Percentiles rank a stretch among this genome's conserved stretches.
phyloP scores from a whole-genome alignment of 164 flowering plant genomes.

The Taxillus chinensis region DNA sequence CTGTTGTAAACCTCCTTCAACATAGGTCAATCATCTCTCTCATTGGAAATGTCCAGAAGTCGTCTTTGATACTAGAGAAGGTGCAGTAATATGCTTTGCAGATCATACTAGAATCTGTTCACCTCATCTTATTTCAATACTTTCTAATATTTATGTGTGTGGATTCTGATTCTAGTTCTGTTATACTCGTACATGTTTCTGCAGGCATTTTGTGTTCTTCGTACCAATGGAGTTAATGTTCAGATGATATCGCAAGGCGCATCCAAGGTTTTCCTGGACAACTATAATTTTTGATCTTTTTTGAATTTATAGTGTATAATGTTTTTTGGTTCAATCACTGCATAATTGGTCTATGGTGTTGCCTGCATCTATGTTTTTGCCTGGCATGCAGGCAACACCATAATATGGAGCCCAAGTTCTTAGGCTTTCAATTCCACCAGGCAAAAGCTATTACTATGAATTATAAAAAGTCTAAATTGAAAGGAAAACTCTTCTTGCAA shows the following conservation, averaged over 20 bases:
- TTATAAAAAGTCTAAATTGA: too few relatives aligned
- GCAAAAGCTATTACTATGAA: too few relatives aligned
- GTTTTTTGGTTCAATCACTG: too few relatives aligned
- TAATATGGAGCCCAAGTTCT: too few relatives aligned
- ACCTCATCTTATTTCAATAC: too few relatives aligned
- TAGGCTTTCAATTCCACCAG: too few relatives aligned
- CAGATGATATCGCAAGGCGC: constrained; percentile 99
- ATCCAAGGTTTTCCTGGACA: constrained; percentile 54
- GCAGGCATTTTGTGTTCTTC: constrained; percentile 74
- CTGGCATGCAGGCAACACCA: too few relatives aligned
- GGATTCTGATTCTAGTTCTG: too few relatives aligned
- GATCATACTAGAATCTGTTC: background rate
- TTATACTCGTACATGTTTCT: background rate
- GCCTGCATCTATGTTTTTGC: too few relatives aligned
- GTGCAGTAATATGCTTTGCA: constrained; percentile 16
- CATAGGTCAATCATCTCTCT: constrained; percentile 88
- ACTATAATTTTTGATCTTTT: background rate
- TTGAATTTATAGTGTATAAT: background rate
- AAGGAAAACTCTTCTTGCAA: too few relatives aligned
- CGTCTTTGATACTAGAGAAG: constrained; percentile 87
- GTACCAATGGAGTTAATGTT: constrained; percentile 65
- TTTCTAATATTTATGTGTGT: background rate
- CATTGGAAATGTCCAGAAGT: constrained; percentile 88
- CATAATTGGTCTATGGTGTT: too few relatives aligned
- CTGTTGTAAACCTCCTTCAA: constrained; percentile 79